Evolutionary conservation across 2,329 filamentous ascomycete genomes (phyloP).

Genomic region (Purpureocillium lavendulum): DNA sequence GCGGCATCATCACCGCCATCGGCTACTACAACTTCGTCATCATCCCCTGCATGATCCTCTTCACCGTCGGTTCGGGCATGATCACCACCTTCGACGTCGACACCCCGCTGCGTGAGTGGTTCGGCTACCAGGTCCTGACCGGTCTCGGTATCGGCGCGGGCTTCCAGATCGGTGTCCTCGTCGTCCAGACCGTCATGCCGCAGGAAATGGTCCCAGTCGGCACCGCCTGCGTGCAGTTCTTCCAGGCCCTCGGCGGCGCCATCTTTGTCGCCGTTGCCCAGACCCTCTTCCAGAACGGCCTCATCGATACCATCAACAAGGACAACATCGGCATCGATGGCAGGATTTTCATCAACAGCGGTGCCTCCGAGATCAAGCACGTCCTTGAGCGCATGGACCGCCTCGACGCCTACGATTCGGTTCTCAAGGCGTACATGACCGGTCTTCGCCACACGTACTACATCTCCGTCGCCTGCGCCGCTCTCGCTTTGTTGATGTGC

Average conservation of each 20-base stretch:
- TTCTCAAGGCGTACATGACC: slow-evolving; percentile 39
- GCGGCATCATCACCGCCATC: slow-evolving; percentile 30
- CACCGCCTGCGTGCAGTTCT: slow-evolving; percentile 48
- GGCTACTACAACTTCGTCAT: slow-evolving; percentile 34
- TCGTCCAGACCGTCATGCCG: slow-evolving; percentile 43
- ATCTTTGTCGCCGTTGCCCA: slow-evolving; percentile 58
- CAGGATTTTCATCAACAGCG: slow-evolving; percentile 40
- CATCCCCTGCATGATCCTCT: slow-evolving; percentile 31
- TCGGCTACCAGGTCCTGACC: slow-evolving; percentile 48
- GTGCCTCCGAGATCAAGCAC: slow-evolving; percentile 39
- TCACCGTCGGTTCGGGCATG: slow-evolving; percentile 41
- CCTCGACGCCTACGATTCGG: slow-evolving; percentile 29
- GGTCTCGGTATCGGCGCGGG: slow-evolving; percentile 44
- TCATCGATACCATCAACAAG: slow-evolving; percentile 41
- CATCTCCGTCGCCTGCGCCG: slow-evolving; percentile 40
- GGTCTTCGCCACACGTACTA: slow-evolving; percentile 44
- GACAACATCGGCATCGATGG: slow-evolving; percentile 38
- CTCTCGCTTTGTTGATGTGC: slow-evolving; percentile 33
- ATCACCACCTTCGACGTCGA: slow-evolving; percentile 42
- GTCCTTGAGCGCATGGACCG: slow-evolving; percentile 33
- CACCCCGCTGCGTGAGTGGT: slow-evolving; percentile 41
- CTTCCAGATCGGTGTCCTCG: slow-evolving; percentile 38
- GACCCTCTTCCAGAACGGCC: slow-evolving; percentile 58
- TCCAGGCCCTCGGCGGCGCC: slow-evolving; percentile 57
- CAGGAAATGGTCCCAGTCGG: slow-evolving; percentile 40